Evolutionary conservation across 2,329 filamentous ascomycete species (phyloP).

Genomic region (Dryadomyces quercivorus): DNA sequence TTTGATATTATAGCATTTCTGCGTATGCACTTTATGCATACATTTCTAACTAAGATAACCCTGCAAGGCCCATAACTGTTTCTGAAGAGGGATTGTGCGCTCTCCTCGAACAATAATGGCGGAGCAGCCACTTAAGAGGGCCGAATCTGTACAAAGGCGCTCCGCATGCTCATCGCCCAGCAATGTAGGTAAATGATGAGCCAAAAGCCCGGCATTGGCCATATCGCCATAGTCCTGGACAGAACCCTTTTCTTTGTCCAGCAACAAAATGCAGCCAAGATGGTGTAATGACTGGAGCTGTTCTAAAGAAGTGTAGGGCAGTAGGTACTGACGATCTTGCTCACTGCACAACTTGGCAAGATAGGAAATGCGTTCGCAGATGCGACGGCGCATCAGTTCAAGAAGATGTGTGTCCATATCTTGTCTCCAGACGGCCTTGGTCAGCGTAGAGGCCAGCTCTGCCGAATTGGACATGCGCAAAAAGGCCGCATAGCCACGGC

Average conservation of each 20-base stretch:
- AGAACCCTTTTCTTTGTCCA: too few species aligned
- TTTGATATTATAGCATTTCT: too few species aligned
- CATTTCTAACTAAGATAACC: neutral
- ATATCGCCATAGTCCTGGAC: neutral
- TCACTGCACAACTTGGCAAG: slow-evolving; percentile 20
- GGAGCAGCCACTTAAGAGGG: neutral
- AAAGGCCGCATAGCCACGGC: slow-evolving; percentile 6
- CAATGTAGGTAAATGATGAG: neutral
- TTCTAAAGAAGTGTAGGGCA: slow-evolving; percentile 20
- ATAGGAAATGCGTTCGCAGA: slow-evolving; percentile 32
- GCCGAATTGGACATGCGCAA: neutral
- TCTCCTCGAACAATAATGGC: neutral
- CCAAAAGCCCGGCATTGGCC: neutral
- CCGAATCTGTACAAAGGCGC: neutral
- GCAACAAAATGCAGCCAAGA: slow-evolving; percentile 6
- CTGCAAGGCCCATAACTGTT: neutral
- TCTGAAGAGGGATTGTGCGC: neutral
- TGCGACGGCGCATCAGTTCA: slow-evolving; percentile 32
- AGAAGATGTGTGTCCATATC: slow-evolving; percentile 46
- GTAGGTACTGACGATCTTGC: slow-evolving; percentile 24
- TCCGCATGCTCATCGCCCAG: neutral
- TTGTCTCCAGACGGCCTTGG: slow-evolving; percentile 29
- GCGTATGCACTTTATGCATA: too few species aligned
- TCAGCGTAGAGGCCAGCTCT: neutral
- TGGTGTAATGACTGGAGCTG: neutral